Conservation (phyloP, 352 stramenopile species). For the Pseudoperonospora humuli region DNA sequence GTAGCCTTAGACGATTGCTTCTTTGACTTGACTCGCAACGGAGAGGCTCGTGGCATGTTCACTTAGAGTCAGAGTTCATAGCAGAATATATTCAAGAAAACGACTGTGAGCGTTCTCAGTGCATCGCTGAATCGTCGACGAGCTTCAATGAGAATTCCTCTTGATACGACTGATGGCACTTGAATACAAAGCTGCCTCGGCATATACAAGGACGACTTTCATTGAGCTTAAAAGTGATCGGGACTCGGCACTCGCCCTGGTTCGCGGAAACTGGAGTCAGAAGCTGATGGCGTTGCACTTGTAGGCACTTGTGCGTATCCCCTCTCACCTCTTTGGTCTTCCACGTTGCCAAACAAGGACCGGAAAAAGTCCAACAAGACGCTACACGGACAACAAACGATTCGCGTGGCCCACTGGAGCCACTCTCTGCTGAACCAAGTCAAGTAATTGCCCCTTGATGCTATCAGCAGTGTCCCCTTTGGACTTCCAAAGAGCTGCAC, state of each 20-base stretch:
- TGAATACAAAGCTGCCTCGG: too few relatives aligned
- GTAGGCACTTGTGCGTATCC: conserved; percentile 41
- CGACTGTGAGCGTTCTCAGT: too few relatives aligned
- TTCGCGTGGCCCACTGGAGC: conserved; percentile 31
- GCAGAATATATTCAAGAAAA: too few relatives aligned
- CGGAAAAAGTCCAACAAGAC: conserved; percentile 63
- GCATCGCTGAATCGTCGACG: too few relatives aligned
- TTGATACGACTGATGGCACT: too few relatives aligned
- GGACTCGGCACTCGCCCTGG: conserved; percentile 47
- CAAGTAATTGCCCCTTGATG: conserved; percentile 8
- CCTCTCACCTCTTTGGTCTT: conserved; percentile 24
- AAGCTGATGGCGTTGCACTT: conserved; percentile 2
- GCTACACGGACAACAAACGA: conserved; percentile 64
- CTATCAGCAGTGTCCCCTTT: conserved; percentile 24
- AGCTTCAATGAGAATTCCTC: too few relatives aligned
- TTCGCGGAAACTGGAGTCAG: conserved; percentile 51
- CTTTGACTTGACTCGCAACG: too few relatives aligned
- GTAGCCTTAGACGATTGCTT: too few relatives aligned
- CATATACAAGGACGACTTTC: too few relatives aligned
- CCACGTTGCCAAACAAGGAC: conserved; percentile 45
- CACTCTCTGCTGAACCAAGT: conserved; percentile 30
- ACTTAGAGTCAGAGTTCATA: too few relatives aligned
- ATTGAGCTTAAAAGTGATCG: conserved; percentile 22
- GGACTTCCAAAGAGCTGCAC: conserved; percentile 78
- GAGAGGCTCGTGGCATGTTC: too few relatives aligned